phyloP scores from a whole-genome alignment of 2,329 filamentous ascomycete genomes.

The Teratosphaeria gauchensis region DNA sequence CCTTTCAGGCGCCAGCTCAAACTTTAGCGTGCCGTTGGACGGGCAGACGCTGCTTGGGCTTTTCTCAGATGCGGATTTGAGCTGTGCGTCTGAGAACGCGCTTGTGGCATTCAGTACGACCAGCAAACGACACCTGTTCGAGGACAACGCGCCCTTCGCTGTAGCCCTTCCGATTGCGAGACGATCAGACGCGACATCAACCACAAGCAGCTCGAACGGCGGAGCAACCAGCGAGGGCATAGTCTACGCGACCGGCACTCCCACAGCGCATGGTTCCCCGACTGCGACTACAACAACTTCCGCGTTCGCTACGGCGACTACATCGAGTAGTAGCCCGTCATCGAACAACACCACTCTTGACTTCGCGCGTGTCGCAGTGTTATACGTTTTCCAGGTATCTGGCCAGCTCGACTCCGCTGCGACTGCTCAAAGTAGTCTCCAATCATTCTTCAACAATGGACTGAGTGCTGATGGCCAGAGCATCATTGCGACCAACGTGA shows the following conservation, averaged over 20 bases:
- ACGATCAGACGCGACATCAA: constrained; percentile 6
- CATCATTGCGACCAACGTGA: constrained; percentile 15
- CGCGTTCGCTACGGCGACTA: constrained; percentile 7
- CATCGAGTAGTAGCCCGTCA: constrained; percentile 9
- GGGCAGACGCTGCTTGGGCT: constrained; percentile 60
- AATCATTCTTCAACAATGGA: constrained; percentile 23
- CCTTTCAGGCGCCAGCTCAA: constrained; percentile 52
- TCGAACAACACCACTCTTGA: constrained; percentile 25
- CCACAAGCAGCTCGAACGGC: constrained; percentile 24
- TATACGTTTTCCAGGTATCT: constrained; percentile 36
- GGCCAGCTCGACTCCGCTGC: constrained; percentile 31
- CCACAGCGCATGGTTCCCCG: too few relatives aligned
- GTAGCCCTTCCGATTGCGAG: background rate
- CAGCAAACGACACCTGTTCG: background rate
- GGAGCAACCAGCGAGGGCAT: constrained; percentile 17
- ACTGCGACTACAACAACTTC: constrained; percentile 10
- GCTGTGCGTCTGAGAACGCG: constrained; percentile 76
- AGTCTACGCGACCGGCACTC: too few relatives aligned
- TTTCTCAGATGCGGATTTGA: constrained; percentile 65
- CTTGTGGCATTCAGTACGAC: constrained; percentile 65
- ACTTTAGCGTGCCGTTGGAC: constrained; percentile 69
- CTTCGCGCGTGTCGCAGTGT: constrained; percentile 37
- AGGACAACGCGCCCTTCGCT: background rate
- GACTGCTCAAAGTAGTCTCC: constrained; percentile 34
- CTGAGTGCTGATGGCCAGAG: constrained; percentile 8